Evolutionary conservation across 805 yeast species (phyloP).

Genomic region (Wickerhamiella shivajii): DNA sequence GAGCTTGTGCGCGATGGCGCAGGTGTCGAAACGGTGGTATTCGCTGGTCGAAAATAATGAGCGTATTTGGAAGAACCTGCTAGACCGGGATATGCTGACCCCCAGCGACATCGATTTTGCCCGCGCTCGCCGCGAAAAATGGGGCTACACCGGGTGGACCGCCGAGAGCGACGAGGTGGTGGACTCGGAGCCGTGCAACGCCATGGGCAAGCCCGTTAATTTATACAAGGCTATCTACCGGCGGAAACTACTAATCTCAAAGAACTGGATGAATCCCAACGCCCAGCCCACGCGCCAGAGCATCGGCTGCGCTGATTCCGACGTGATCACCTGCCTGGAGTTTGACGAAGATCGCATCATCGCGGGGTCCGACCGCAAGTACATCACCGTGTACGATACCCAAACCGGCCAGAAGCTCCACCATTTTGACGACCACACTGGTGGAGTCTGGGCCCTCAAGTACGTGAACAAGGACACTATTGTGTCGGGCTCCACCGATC

Average conservation of each 20-base stretch:
- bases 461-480: conserved; percentile 56
- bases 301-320: conserved; percentile 21
- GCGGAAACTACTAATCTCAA: conserved; percentile 39
- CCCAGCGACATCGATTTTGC: conserved; percentile 31
- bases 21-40: conserved; percentile 61
- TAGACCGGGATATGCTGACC: conserved; percentile 49
- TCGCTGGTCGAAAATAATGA: conserved; percentile 43
- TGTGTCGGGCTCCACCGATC: conserved; percentile 89
- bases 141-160: conserved; percentile 25
- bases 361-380: conserved; percentile 82
- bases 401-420: conserved; percentile 48
- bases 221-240: conserved; percentile 44
- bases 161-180: conserved; percentile 12
- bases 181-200: conserved; percentile 10
- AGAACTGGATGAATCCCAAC: conserved; percentile 68
- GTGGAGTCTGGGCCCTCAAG: conserved; percentile 98
- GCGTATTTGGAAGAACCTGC: conserved; percentile 54
- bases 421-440: conserved; percentile 75
- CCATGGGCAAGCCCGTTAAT: conserved; percentile 22
- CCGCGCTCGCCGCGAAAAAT: conserved; percentile 24
- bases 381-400: conserved; percentile 69
- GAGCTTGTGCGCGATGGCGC: conserved; percentile 45
- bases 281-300: conserved; percentile 60
- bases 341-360: conserved; percentile 82
- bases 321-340: conserved; percentile 89